Conservation (phyloP, 2,329 filamentous ascomycete genomes). For the Xylariaceae sp. region DNA sequence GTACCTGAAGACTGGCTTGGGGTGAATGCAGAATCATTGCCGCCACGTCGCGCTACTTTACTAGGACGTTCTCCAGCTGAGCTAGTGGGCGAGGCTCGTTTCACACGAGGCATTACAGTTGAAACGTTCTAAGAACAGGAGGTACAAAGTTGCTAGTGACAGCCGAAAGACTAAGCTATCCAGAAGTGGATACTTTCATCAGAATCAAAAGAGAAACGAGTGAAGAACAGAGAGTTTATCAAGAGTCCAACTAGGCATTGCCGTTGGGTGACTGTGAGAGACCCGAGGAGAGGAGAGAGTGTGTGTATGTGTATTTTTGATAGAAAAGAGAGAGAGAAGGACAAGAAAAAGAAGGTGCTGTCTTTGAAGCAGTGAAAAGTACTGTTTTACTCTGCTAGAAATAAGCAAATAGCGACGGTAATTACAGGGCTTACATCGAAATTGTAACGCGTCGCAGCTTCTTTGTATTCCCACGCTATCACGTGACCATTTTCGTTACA, state of each 20-base stretch:
- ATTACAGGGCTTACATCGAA: neutral
- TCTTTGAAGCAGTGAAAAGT: no score
- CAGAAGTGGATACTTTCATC: neutral
- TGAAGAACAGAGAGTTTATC: no score
- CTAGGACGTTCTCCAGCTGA: constrained; percentile 14
- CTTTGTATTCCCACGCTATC: constrained; percentile 6
- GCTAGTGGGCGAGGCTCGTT: constrained; percentile 26
- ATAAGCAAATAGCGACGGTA: neutral
- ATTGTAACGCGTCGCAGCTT: constrained; percentile 3
- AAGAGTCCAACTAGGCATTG: neutral
- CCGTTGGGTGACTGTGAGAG: neutral
- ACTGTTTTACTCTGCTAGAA: no score
- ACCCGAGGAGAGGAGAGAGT: neutral
- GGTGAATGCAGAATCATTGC: constrained; percentile 9
- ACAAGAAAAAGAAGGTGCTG: neutral
- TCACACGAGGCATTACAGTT: constrained; percentile 22
- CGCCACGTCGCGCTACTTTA: constrained; percentile 28
- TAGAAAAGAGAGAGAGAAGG: neutral
- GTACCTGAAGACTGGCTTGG: constrained; percentile 19
- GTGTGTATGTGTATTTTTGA: neutral
- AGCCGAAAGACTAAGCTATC: no score
- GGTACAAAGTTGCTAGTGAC: no score
- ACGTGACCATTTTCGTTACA: constrained; percentile 11
- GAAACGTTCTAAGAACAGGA: neutral
- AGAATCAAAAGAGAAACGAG: neutral